Conservation (phyloP, 2,329 filamentous ascomycete species). For the Seiridium unicorne region DNA sequence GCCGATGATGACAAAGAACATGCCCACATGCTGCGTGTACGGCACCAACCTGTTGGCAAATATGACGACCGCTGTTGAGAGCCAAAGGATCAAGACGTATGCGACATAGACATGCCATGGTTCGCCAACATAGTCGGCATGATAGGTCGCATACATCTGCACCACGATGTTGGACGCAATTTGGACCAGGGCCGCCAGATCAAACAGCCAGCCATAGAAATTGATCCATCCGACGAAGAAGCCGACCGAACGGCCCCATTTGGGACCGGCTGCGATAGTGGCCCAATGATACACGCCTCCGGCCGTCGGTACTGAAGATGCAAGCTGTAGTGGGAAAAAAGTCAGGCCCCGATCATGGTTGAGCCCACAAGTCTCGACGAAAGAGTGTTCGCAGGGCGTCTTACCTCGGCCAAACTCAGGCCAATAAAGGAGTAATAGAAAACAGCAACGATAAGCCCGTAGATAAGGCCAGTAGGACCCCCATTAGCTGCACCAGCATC, state of each 20-base stretch:
- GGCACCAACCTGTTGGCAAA: slow-evolving; percentile 57
- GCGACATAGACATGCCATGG: slow-evolving; percentile 60
- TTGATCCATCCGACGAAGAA: slow-evolving; percentile 50
- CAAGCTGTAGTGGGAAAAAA: slow-evolving; percentile 41
- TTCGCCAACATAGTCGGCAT: slow-evolving; percentile 48
- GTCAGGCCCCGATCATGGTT: background rate
- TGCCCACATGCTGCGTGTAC: slow-evolving; percentile 48
- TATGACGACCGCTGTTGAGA: slow-evolving; percentile 49
- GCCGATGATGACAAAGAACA: slow-evolving; percentile 54
- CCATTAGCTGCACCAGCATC: slow-evolving; percentile 33
- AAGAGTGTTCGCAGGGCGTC: background rate
- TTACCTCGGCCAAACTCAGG: slow-evolving; percentile 34
- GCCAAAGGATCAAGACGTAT: slow-evolving; percentile 55
- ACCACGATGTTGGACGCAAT: slow-evolving; percentile 60
- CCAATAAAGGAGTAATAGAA: slow-evolving; percentile 44
- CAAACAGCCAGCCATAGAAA: slow-evolving; percentile 62
- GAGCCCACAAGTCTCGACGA: no score
- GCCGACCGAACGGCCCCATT: slow-evolving; percentile 50
- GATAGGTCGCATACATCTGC: slow-evolving; percentile 59
- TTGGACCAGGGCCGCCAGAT: slow-evolving; percentile 55
- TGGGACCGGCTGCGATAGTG: slow-evolving; percentile 53
- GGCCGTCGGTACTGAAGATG: slow-evolving; percentile 59
- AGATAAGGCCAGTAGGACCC: slow-evolving; percentile 40
- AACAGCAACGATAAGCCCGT: slow-evolving; percentile 38
- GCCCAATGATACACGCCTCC: slow-evolving; percentile 63